These are phyloP conservation scores for Lentithecium fluviatile DNA, from an alignment of 495 filamentous ascomycete species.

Conservation along the genomic window DNA sequence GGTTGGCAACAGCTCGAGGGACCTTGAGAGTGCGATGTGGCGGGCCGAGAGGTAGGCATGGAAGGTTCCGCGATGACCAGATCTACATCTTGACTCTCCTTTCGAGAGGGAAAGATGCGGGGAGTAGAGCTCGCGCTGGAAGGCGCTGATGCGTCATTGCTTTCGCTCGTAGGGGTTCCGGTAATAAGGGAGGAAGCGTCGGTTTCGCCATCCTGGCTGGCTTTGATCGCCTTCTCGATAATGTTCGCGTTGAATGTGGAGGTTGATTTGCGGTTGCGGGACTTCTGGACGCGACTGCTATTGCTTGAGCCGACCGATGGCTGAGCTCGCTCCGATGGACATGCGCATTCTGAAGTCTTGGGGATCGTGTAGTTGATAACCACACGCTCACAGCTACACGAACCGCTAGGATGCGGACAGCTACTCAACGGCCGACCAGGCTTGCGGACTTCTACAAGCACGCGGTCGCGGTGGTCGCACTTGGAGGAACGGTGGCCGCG, in stretches of 20 bases:
- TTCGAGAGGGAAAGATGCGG: conserved; percentile 18
- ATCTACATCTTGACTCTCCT: conserved; percentile 12
- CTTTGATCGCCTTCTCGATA: conserved; percentile 30
- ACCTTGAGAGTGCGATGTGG: conserved; percentile 11
- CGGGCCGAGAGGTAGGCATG: conserved; percentile 1
- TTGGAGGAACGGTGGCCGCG: conserved; percentile 83
- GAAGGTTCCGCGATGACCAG: background rate
- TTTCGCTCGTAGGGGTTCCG: conserved; percentile 21
- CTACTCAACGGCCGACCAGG: conserved; percentile 74
- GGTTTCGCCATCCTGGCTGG: conserved; percentile 17
- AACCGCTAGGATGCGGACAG: conserved; percentile 69
- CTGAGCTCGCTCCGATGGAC: conserved; percentile 16
- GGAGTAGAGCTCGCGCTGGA: conserved; percentile 35
- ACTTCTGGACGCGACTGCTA: conserved; percentile 27
- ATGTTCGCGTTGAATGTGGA: conserved; percentile 9
- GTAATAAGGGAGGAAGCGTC: conserved; percentile 18
- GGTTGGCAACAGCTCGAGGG: conserved; percentile 28
- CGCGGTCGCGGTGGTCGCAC: conserved; percentile 71
- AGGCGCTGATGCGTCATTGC: conserved; percentile 28
- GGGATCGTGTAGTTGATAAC: conserved; percentile 47
- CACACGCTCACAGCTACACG: conserved; percentile 56
- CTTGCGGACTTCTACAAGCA: conserved; percentile 77
- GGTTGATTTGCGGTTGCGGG: conserved; percentile 18
- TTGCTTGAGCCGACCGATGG: background rate
- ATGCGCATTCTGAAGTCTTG: conserved; percentile 32